Evolutionary conservation across 202 grass and related monocot species (phyloP).

Genomic region (Saccharum hybrid): DNA sequence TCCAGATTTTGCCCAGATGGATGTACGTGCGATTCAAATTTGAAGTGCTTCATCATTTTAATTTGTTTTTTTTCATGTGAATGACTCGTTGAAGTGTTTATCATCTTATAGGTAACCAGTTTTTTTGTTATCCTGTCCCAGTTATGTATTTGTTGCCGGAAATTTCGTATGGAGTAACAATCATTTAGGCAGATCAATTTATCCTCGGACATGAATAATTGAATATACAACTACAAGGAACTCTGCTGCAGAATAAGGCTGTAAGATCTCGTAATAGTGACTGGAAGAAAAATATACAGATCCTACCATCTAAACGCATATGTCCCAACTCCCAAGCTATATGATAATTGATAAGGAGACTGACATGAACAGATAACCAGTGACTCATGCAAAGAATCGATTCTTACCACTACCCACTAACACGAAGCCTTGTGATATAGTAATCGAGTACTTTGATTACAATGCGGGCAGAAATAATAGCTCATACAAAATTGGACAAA

Average conservation of each 20-base stretch:
- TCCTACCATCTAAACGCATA: not conserved
- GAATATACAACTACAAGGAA: not conserved
- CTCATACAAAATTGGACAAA: too few species aligned
- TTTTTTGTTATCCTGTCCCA: not conserved
- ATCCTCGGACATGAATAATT: not conserved
- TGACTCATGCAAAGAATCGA: not conserved
- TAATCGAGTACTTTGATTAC: not conserved
- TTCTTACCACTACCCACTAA: not conserved
- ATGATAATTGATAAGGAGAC: too few species aligned
- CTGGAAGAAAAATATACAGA: not conserved
- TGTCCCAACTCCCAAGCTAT: not conserved
- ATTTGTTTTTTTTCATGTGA: too few species aligned
- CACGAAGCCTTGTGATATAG: not conserved
- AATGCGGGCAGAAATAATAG: not conserved
- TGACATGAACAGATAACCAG: not conserved
- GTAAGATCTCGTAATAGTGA: not conserved
- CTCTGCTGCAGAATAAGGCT: not conserved
- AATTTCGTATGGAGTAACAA: not conserved
- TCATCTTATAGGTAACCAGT: too few species aligned
- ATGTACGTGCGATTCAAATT: too few species aligned
- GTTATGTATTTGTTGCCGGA: not conserved
- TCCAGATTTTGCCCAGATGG: too few species aligned
- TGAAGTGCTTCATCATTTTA: too few species aligned
- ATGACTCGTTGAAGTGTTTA: too few species aligned
- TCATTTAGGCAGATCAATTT: not conserved